Base-by-base conservation (phyloP, 1,139 yeast species). In the Taiozyma sp. region DNA sequence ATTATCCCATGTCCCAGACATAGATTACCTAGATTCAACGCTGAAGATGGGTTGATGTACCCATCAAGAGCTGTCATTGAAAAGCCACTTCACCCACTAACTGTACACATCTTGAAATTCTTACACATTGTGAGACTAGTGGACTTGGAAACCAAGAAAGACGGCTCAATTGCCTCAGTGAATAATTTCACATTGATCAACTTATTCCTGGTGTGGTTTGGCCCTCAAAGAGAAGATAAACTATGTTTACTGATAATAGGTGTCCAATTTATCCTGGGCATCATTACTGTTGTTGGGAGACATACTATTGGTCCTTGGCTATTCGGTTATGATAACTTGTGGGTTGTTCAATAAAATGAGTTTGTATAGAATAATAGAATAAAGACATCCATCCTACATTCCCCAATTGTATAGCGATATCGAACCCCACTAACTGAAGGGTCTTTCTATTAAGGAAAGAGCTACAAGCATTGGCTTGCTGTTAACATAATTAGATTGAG, bases 1-100 rank as follows among this genome's bases (percentile, higher is more conserved):
- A 61, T 93, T 2, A 84, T 95, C 16, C 96, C 95, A 8, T 93
- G 99, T 65, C 99, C 99, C 30, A 79, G 99, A 60, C 99, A 93
- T 67, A 79, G 99, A 62, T 68, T 93, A 65, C 99, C 99, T 1
- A 76, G 73, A 57, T 87, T 89, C 62, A 81, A 89, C 60, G 72
- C 70, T 13, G 68, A 75, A 22, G 84, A 89, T 55, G 92, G 95
- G 0, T 70, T 84, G 46, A 75, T 93, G 76, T 82, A 88, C 61
- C 93, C 96, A 16, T 84, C 91, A 3, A 70, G 74, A 54, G 84
- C 86, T 1, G 72, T 72, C 41, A 59, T 64, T 47, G 64, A 69
- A 44, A 64, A 67, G 34, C 74, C 74, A 8, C 65, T 74, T 40
- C 67, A 66, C 39, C 56, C 56, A 9, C 47, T 68, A 4, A 67